Conservation (phyloP, 768 basidiomycete species). For the Tephrocybe rancida region DNA sequence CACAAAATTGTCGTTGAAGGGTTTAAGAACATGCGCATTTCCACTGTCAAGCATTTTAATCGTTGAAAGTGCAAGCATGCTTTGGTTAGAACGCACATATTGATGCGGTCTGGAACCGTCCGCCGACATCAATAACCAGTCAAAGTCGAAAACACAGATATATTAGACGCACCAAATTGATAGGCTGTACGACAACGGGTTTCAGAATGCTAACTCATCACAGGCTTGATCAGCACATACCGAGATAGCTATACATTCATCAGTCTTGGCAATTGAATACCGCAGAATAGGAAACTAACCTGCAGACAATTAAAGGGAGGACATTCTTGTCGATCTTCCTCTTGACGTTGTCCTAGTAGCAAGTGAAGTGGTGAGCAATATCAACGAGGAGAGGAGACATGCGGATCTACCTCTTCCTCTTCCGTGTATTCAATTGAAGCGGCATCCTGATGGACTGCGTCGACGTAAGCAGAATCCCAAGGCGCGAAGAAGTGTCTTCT, state of each 20-base stretch:
- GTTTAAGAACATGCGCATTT: slow-evolving; percentile 53
- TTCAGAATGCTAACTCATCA: slow-evolving; percentile 10
- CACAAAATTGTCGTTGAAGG: slow-evolving; percentile 56
- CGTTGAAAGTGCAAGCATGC: background rate
- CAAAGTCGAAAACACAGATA: background rate
- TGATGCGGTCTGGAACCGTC: slow-evolving; percentile 48
- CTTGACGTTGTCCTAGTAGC: slow-evolving; percentile 37
- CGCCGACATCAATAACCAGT: background rate
- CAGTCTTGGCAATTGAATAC: background rate
- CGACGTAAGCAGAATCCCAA: slow-evolving; percentile 44
- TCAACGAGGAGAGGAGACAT: background rate
- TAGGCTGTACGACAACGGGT: slow-evolving; percentile 34
- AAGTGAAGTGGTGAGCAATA: background rate
- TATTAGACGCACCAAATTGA: slow-evolving; percentile 41
- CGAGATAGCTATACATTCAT: slow-evolving; percentile 40
- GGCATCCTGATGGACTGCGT: slow-evolving; percentile 54
- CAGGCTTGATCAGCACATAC: slow-evolving; percentile 29
- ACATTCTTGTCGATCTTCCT: slow-evolving; percentile 53
- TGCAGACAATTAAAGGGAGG: slow-evolving; percentile 50
- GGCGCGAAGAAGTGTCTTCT: slow-evolving; percentile 50
- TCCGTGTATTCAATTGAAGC: slow-evolving; percentile 46
- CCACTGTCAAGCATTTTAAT: slow-evolving; percentile 34
- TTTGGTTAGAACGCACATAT: slow-evolving; percentile 40
- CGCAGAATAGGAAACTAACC: slow-evolving; percentile 30
- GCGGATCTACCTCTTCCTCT: slow-evolving; percentile 46